Evolutionary conservation across 306 rosid genomes (phyloP).

Genomic region (Quercus alba): DNA sequence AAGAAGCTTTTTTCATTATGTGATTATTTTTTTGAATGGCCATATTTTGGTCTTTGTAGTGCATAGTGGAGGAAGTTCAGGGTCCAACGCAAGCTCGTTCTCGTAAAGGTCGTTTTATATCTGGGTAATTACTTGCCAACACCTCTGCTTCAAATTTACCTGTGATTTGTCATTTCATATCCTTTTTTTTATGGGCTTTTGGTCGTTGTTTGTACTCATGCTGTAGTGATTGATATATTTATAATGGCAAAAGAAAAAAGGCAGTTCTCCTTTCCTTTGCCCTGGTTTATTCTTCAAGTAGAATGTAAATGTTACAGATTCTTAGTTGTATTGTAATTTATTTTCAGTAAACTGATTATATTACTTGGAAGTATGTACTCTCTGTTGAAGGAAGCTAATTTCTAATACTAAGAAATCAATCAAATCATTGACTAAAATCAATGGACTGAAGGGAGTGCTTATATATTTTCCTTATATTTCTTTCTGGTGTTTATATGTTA

Average conservation of each 20-base stretch:
- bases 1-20: conserved; percentile 6
- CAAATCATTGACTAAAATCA: not conserved
- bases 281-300: not conserved
- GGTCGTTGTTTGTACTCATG: not conserved
- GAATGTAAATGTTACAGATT: not conserved
- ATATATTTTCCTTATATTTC: not conserved
- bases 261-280: not conserved
- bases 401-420: not conserved
- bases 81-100: conserved; percentile 90
- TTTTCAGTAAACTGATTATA: not conserved
- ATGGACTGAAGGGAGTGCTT: not conserved
- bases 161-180: not conserved
- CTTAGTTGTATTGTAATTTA: not conserved
- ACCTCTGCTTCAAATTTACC: not conserved
- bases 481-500: not conserved
- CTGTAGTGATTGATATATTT: conserved; percentile 1
- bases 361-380: not conserved
- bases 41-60: conserved; percentile 49
- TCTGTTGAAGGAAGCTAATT: not conserved
- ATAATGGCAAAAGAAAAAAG: not conserved
- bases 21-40: conserved; percentile 1
- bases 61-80: conserved; percentile 97
- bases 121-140: conserved; percentile 55
- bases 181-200: not conserved
- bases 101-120: conserved; percentile 83